phyloP scores from a whole-genome alignment of 345 rosid genomes.

The Populus davidiana region DNA sequence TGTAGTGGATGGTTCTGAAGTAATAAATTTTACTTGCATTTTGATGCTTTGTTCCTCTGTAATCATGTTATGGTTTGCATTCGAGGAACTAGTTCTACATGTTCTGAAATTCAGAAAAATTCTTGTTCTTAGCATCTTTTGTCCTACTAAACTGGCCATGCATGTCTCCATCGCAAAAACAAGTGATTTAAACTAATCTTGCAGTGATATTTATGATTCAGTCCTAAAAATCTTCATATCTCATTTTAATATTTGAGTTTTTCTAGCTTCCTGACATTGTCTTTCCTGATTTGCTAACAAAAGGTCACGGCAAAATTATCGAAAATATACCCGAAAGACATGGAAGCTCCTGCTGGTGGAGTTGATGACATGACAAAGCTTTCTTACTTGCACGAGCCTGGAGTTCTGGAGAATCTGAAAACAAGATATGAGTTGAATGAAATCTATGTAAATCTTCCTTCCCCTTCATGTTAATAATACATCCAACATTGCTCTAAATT shows the following conservation, averaged over 20 bases:
- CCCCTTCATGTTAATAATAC: background rate
- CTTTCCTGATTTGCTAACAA: slow-evolving; percentile 3
- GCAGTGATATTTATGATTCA: background rate
- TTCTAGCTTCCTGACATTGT: background rate
- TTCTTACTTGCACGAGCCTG: slow-evolving; percentile 92
- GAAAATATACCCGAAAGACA: slow-evolving; percentile 74
- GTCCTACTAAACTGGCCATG: background rate
- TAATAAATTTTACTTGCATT: background rate
- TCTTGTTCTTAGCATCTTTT: background rate
- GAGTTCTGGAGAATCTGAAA: slow-evolving; percentile 78
- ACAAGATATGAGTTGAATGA: slow-evolving; percentile 85
- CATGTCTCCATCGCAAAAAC: background rate
- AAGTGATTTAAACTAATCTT: background rate
- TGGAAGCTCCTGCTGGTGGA: slow-evolving; percentile 92
- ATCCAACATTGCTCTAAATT: background rate
- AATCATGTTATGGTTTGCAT: background rate
- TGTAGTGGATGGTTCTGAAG: background rate
- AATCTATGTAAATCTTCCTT: slow-evolving; percentile 63
- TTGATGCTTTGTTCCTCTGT: background rate
- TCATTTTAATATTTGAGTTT: background rate
- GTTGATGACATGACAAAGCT: slow-evolving; percentile 98
- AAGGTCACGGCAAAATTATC: slow-evolving; percentile 67
- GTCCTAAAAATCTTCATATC: background rate
- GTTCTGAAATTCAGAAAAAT: background rate
- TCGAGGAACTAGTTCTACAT: background rate